These are phyloP conservation scores for Penicillium frequentans DNA, from an alignment of 2,329 filamentous ascomycete genomes.

Conservation along the genomic window DNA sequence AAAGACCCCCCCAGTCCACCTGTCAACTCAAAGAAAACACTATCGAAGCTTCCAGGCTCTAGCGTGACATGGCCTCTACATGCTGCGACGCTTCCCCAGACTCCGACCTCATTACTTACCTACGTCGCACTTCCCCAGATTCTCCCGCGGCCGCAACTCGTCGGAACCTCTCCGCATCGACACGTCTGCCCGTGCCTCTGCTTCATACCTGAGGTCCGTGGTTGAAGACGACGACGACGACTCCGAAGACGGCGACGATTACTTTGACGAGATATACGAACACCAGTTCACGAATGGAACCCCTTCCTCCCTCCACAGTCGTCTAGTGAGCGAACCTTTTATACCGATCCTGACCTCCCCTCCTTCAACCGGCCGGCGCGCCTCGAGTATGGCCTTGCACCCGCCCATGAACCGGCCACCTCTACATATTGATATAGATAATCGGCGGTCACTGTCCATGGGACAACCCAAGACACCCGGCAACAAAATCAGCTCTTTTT, in stretches of 20 bases:
- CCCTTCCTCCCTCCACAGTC: constrained; percentile 37
- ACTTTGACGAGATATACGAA: constrained; percentile 27
- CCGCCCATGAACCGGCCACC: constrained; percentile 40
- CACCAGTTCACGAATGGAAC: constrained; percentile 39
- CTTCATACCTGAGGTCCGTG: constrained; percentile 21
- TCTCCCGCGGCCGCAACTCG: constrained; percentile 39
- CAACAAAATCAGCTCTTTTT: constrained; percentile 64
- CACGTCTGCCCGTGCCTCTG: constrained; percentile 31
- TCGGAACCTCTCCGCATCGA: constrained; percentile 34
- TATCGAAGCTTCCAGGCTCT: not conserved
- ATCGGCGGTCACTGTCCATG: constrained; percentile 34
- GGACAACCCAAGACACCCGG: constrained; percentile 52
- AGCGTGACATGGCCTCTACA: constrained; percentile 21
- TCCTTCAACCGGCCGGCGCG: constrained; percentile 52
- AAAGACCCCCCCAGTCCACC: not conserved
- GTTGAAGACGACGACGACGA: constrained; percentile 31
- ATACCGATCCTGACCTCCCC: constrained; percentile 70
- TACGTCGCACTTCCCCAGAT: constrained; percentile 32
- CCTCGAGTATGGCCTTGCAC: constrained; percentile 48
- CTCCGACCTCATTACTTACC: constrained; percentile 25
- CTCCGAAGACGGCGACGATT: constrained; percentile 24
- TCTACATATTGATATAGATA: constrained; percentile 45
- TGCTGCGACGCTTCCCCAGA: constrained; percentile 17
- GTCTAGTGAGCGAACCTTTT: constrained; percentile 46
- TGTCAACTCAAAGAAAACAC: not conserved